Evolutionary conservation across 1,284 basidiomycete species (phyloP), one percentile per base, ranked within the genome.

Genomic region (Coniferiporia sulphurascens): DNA sequence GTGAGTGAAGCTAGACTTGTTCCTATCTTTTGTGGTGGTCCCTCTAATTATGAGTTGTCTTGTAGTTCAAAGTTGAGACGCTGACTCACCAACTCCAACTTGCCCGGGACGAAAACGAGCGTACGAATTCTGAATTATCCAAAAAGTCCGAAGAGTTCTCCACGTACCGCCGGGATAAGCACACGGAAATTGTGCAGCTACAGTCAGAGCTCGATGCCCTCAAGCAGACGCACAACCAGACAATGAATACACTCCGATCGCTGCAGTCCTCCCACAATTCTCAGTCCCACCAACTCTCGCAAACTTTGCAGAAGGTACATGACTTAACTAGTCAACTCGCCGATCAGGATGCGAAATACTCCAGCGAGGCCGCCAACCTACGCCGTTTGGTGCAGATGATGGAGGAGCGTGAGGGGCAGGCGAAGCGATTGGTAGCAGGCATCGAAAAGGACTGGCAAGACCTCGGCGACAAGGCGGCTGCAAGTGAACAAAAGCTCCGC

Each of bases 351-450:
- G 84, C 85, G 0, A 85, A 84, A 1, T 93, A 90, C 70, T 79
- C 85, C 0, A 82, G 79, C 59, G 92, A 95, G 70, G 85, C 85
- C 1, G 83, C 79, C 34, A 83, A 84, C 13, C 76, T 93, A 64
- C 82, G 83, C 59, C 78, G 91, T 44, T 75, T 95, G 15, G 84
- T 91, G 17, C 74, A 78, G 15, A 82, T 94, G 76, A 86, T 95
- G 79, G 91, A 95, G 68, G 86, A 87, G 62, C 81, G 93, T 34
- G 91, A 94, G 70, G 81, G 83, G 48, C 85, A 93, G 64, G 81
- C 89, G 13, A 89, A 89, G 72, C 80, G 82, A 44, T 83, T 93
- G 52, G 85, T 94, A 2, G 85, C 91, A 41, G 77, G 78, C 50
- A 84, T 95, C 61, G 92, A 95, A 71, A 77, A 74, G 52, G 87